A percentile compares a stretch with the other conserved stretches of the same genome.
These are phyloP conservation scores for Polysphondylium violaceum DNA, from an alignment of 78 protist species.

Conservation along the genomic window DNA sequence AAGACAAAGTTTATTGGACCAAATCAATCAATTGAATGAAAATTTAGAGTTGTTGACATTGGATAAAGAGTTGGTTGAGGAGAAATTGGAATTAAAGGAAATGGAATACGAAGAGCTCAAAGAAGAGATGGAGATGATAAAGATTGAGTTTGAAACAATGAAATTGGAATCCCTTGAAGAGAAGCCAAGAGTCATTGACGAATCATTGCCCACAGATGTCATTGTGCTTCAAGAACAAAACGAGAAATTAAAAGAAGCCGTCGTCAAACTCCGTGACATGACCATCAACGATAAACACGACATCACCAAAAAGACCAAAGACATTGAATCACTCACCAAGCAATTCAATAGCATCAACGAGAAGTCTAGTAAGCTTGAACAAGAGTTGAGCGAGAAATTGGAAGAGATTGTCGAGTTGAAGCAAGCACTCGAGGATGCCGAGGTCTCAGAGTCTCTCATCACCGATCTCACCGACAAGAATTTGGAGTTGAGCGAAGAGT, in stretches of 20 bases:
- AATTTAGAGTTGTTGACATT: conserved; percentile 50
- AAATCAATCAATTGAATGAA: conserved; percentile 27
- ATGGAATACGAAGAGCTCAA: conserved; percentile 33
- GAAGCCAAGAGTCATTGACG: neutral
- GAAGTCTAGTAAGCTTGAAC: conserved; percentile 39
- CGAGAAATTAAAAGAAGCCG: conserved; percentile 69
- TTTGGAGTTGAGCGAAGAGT: conserved; percentile 60
- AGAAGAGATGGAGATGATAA: conserved; percentile 50
- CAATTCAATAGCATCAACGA: conserved; percentile 13
- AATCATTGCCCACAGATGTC: conserved; percentile 10
- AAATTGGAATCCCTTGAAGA: conserved; percentile 15
- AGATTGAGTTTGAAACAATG: conserved; percentile 10
- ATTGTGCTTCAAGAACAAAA: conserved; percentile 68
- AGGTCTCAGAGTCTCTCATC: conserved; percentile 20
- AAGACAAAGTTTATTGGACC: conserved; percentile 38
- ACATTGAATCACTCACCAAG: conserved; percentile 19
- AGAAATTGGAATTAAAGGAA: conserved; percentile 56
- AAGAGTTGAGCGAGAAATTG: conserved; percentile 15
- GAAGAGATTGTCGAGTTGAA: conserved; percentile 62
- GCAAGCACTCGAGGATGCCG: conserved; percentile 77
- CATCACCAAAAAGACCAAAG: conserved; percentile 57
- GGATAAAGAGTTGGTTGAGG: conserved; percentile 75
- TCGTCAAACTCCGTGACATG: conserved; percentile 74
- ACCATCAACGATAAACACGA: conserved; percentile 77
- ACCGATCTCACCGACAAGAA: conserved; percentile 72